phyloP scores from a whole-genome alignment of 495 filamentous ascomycete species.

The Lepidopterella palustris region DNA sequence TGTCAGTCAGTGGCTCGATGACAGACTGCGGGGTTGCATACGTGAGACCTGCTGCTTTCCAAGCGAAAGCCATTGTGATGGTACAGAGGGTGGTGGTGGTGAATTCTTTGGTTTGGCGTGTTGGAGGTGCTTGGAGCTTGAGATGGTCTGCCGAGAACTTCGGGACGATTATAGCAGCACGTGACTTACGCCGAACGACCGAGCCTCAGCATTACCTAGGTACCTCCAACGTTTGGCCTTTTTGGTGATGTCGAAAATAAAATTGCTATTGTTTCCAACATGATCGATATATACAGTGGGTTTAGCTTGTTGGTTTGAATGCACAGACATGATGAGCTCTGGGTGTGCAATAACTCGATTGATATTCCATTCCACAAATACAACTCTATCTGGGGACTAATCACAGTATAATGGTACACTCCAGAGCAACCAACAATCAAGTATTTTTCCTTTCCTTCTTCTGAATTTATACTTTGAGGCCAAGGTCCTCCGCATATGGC shows the following conservation, averaged over 20 bases:
- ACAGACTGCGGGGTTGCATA: slow-evolving; percentile 44
- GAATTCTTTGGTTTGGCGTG: background rate
- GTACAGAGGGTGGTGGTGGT: slow-evolving; percentile 31
- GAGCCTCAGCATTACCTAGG: no score
- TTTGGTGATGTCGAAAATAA: background rate
- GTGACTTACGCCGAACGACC: background rate
- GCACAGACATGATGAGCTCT: no score
- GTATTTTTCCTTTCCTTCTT: background rate
- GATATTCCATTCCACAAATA: slow-evolving; percentile 13
- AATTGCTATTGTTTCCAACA: background rate
- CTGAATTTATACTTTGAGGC: slow-evolving; percentile 74
- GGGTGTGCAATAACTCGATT: slow-evolving; percentile 6
- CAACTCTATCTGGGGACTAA: slow-evolving; percentile 25
- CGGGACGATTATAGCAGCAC: background rate
- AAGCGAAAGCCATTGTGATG: slow-evolving; percentile 92
- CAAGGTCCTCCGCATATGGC: slow-evolving; percentile 89
- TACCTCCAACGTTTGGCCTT: no score
- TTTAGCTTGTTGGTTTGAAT: background rate
- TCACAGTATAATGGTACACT: slow-evolving; percentile 32
- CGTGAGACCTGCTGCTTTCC: slow-evolving; percentile 97
- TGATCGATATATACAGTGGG: background rate
- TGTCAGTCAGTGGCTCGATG: slow-evolving; percentile 15
- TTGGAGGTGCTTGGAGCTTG: background rate
- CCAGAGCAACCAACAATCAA: slow-evolving; percentile 1
- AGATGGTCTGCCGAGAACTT: background rate